These are phyloP conservation scores for Prinsepia uniflora DNA, from an alignment of 306 rosid genomes.

Conservation along the genomic window DNA sequence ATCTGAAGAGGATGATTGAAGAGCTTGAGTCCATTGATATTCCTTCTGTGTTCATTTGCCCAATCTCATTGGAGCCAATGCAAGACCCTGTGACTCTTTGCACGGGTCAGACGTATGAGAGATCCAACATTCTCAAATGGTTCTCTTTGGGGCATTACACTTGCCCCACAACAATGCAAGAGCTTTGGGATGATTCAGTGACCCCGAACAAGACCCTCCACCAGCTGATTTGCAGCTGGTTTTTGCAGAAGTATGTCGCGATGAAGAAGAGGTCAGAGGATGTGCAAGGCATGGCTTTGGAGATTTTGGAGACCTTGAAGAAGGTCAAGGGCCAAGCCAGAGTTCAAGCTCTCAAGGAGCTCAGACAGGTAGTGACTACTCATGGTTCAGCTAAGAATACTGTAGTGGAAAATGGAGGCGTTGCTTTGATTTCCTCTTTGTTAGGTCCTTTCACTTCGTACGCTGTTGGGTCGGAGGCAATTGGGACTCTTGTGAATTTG, in stretches of 20 bases:
- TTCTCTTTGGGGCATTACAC: constrained; percentile 67
- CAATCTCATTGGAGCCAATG: constrained; percentile 79
- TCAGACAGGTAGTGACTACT: constrained; percentile 38
- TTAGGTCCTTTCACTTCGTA: constrained; percentile 80
- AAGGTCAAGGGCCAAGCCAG: constrained; percentile 72
- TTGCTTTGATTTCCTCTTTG: constrained; percentile 42
- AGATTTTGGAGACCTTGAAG: constrained; percentile 49
- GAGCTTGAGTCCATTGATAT: constrained; percentile 61
- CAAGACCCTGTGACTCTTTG: constrained; percentile 79
- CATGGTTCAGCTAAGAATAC: constrained; percentile 41
- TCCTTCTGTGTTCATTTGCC: constrained; percentile 71
- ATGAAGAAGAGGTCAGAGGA: constrained; percentile 67
- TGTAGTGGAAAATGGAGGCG: constrained; percentile 43
- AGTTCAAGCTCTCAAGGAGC: constrained; percentile 58
- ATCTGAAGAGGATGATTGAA: constrained; percentile 56
- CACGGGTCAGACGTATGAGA: constrained; percentile 87
- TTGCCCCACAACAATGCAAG: constrained; percentile 86
- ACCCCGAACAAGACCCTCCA: constrained; percentile 62
- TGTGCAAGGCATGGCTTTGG: constrained; percentile 55
- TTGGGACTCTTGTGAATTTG: constrained; percentile 66
- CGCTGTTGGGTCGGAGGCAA: constrained; percentile 70
- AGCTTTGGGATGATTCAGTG: constrained; percentile 72
- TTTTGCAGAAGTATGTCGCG: constrained; percentile 47
- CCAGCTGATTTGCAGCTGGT: constrained; percentile 61
- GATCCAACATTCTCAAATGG: constrained; percentile 74